Percentiles rank a stretch among this genome's conserved stretches.
phyloP scores from a whole-genome alignment of 73 alveolate genomes.

The Symbiodinium natans region DNA sequence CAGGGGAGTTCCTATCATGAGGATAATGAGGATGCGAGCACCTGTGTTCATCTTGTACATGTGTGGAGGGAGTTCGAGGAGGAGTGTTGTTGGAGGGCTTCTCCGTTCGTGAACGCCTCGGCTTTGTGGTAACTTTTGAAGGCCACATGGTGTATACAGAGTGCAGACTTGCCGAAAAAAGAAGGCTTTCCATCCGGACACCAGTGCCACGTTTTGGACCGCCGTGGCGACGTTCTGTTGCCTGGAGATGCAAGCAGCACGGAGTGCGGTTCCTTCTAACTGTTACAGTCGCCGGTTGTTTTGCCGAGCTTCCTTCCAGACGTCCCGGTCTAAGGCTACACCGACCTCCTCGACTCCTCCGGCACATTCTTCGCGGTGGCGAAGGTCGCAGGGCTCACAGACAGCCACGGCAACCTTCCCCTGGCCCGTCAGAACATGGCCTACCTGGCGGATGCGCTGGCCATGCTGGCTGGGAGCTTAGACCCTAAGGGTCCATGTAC shows the following conservation, averaged over 20 bases:
- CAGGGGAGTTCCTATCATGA: too few species aligned
- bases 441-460: constrained; percentile 49
- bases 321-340: background rate
- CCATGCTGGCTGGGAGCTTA: background rate
- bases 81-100: too few species aligned
- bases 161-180: too few species aligned
- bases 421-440: constrained; percentile 77
- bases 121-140: background rate
- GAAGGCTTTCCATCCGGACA: constrained; percentile 2
- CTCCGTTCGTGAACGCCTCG: too few species aligned
- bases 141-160: too few species aligned
- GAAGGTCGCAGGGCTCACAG: constrained; percentile 61
- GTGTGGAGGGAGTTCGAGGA: too few species aligned
- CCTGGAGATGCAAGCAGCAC: background rate
- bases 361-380: constrained; percentile 85
- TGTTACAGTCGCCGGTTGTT: too few species aligned
- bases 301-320: too few species aligned
- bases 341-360: constrained; percentile 36
- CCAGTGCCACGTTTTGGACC: constrained; percentile 44
- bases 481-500: too few species aligned
- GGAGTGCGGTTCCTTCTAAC: too few species aligned
- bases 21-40: too few species aligned
- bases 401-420: constrained; percentile 38
- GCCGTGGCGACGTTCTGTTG: constrained; percentile 57
- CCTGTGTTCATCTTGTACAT: background rate